Conservation (phyloP, 2,329 filamentous ascomycete genomes). For the Chrysoporthe austroafricana region DNA sequence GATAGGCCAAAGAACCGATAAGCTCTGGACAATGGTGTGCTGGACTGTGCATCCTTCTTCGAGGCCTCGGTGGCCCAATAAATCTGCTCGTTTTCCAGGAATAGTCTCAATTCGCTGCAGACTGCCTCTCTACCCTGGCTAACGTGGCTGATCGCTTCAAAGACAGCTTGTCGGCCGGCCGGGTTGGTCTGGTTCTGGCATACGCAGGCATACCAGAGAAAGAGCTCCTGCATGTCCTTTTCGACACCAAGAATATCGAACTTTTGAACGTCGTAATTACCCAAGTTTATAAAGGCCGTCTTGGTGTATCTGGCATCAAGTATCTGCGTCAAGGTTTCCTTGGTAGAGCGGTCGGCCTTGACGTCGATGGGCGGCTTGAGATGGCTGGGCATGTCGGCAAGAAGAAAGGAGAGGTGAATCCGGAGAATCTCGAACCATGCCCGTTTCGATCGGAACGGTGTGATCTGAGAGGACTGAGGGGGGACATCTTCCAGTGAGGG, state of each 20-base stretch:
- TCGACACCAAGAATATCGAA: slow-evolving; percentile 34
- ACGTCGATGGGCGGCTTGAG: slow-evolving; percentile 21
- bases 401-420: slow-evolving; percentile 26
- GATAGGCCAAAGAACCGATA: slow-evolving; percentile 17
- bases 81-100: slow-evolving; percentile 24
- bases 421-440: slow-evolving; percentile 26
- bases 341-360: slow-evolving; percentile 13
- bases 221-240: slow-evolving; percentile 32
- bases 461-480: not conserved
- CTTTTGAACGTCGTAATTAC: slow-evolving; percentile 23
- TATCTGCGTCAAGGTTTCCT: slow-evolving; percentile 4
- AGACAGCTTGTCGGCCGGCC: slow-evolving; percentile 25
- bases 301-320: slow-evolving; percentile 25
- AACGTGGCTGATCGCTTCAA: slow-evolving; percentile 30
- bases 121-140: slow-evolving; percentile 31
- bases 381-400: slow-evolving; percentile 14
- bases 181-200: slow-evolving; percentile 35
- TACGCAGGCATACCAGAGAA: slow-evolving; percentile 36
- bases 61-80: slow-evolving; percentile 22
- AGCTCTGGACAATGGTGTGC: slow-evolving; percentile 21
- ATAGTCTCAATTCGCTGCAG: slow-evolving; percentile 23
- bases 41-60: slow-evolving; percentile 13
- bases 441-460: slow-evolving; percentile 16
- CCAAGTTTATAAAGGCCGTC: slow-evolving; percentile 17
- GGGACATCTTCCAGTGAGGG: slow-evolving; percentile 19